A percentile compares a stretch with the other conserved stretches of the same genome.
These are phyloP conservation scores for Hanseniaspora lachancei DNA, from an alignment of 805 yeast species.

Conservation along the genomic window DNA sequence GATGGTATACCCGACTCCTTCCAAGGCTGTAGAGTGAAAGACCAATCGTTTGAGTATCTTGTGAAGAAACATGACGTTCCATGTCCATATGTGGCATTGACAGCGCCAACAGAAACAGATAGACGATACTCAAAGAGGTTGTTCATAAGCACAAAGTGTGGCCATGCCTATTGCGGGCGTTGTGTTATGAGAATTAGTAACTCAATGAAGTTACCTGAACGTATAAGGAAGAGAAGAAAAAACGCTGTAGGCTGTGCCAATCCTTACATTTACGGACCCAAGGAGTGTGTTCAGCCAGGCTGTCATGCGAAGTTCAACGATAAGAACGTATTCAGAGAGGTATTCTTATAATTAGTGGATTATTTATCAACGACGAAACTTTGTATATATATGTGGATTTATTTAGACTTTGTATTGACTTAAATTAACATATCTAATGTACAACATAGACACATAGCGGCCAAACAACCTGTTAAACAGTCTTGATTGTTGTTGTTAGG, in stretches of 20 bases:
- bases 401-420: constrained; percentile 2
- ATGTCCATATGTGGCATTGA: constrained; percentile 56
- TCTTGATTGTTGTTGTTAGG: constrained; percentile 28
- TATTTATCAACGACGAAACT: neutral
- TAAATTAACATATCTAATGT: constrained; percentile 40
- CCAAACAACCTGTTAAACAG: constrained; percentile 42
- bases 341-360: constrained; percentile 28
- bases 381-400: neutral
- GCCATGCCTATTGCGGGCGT: constrained; percentile 77
- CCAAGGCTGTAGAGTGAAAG: constrained; percentile 21
- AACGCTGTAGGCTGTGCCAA: constrained; percentile 26
- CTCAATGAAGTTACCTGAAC: constrained; percentile 20
- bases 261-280: constrained; percentile 41
- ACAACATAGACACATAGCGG: constrained; percentile 44
- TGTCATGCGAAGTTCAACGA: constrained; percentile 37
- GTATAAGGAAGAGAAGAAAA: constrained; percentile 20
- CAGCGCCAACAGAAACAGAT: constrained; percentile 41
- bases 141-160: constrained; percentile 53
- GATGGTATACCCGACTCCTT: constrained; percentile 52
- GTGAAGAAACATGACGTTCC: constrained; percentile 28
- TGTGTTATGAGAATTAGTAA: constrained; percentile 59
- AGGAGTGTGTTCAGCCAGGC: constrained; percentile 40
- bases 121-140: constrained; percentile 49
- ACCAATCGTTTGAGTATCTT: constrained; percentile 23
- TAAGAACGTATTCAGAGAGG: constrained; percentile 42